Base-by-base conservation (phyloP, 1,284 basidiomycete genomes). In the Austroboletus novae-zelandiae region DNA sequence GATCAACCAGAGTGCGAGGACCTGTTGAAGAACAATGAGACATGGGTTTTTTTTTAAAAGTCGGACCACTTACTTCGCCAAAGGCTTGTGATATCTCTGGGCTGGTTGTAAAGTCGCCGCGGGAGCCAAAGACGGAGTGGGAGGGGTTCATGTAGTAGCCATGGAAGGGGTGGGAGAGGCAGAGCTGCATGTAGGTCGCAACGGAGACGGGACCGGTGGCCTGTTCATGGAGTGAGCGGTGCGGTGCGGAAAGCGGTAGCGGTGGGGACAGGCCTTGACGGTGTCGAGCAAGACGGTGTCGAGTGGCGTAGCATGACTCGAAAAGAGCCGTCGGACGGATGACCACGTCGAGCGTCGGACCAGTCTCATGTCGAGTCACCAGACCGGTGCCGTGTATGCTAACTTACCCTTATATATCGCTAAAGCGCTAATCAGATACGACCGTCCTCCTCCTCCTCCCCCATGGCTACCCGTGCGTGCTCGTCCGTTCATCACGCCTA, bases 21-120 rank as follows among this genome's bases (percentile, higher is more conserved):
- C 78, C 93, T 95, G 72, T 50, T 51, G 55, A 57, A 58, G 43
- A 57, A 56, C 5, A 17, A 4, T 9, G 10, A 30, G 10, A 25
- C 2, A 9, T 4, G 20, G 1, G 5, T 23, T 23, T 23, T 23
- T 23, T 23, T 23, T 23, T 23, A 4, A 23, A 23, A 23, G 20
- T 23, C 20, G 20, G 3, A 5, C 20, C 5, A 5, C 79, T 53
- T 64, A 94, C 94, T 83, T 99, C 96, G 55, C 97, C 97, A 68
- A 99, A 99, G 0, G 94, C 83, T 68, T 98, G 95, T 59, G 85
- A 91, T 48, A 99, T 98, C 67, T 99, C 97, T 2, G 97, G 97
- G 56, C 89, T 94, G 1, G 97, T 99, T 36, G 93, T 89, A 62
- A 99, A 99, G 72, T 99, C 97, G 4, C 97, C 97, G 32, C 79